Conservation (phyloP, 805 yeast species). For the Wickerhamomyces chaumierensis region DNA sequence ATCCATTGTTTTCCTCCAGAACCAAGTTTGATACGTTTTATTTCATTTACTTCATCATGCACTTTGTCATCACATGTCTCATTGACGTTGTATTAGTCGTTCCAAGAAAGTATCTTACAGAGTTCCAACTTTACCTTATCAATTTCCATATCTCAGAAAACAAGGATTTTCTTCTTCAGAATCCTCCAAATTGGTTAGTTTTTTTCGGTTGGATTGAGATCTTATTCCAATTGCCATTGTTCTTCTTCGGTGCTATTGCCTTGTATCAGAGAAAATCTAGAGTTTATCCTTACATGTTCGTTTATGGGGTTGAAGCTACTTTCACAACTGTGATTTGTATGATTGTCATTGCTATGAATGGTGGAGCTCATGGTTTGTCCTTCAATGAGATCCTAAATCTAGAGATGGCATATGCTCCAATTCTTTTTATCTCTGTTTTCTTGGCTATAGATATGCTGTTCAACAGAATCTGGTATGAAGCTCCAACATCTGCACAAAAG, state of each 20-base stretch:
- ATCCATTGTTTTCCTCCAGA: slow-evolving; percentile 9
- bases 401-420: slow-evolving; percentile 54
- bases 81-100: slow-evolving; percentile 68
- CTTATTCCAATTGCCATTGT: slow-evolving; percentile 70
- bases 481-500: background rate
- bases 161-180: slow-evolving; percentile 56
- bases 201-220: slow-evolving; percentile 66
- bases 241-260: slow-evolving; percentile 33
- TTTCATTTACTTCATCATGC: slow-evolving; percentile 44
- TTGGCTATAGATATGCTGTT: slow-evolving; percentile 25
- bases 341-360: slow-evolving; percentile 29
- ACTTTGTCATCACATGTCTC: slow-evolving; percentile 63
- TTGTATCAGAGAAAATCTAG: slow-evolving; percentile 23
- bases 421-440: slow-evolving; percentile 49
- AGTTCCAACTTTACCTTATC: slow-evolving; percentile 37
- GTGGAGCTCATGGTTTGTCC: slow-evolving; percentile 22
- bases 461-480: slow-evolving; percentile 10
- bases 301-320: slow-evolving; percentile 78
- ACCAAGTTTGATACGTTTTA: slow-evolving; percentile 31
- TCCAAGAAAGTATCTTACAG: slow-evolving; percentile 36
- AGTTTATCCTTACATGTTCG: slow-evolving; percentile 32
- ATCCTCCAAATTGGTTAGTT: slow-evolving; percentile 62
- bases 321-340: slow-evolving; percentile 71
- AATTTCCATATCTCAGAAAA: slow-evolving; percentile 51
- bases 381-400: slow-evolving; percentile 30